Percentiles rank a stretch among this genome's conserved stretches.
Conservation (phyloP, 164 flowering plant species). For the Magnolia sinica region DNA sequence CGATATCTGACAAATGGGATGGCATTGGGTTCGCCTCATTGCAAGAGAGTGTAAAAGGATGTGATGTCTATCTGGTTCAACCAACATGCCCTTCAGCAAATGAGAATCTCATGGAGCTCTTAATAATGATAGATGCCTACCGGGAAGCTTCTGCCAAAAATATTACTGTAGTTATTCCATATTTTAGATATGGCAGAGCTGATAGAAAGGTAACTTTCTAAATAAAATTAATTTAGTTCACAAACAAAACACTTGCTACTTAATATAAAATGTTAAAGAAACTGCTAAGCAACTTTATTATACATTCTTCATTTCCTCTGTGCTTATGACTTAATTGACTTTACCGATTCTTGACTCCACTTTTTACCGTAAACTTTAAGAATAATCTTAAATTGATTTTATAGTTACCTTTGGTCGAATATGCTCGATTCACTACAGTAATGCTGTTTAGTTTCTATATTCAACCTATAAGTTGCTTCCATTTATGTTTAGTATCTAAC, state of each 20-base stretch:
- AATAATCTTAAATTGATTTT: neutral
- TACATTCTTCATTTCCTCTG: neutral
- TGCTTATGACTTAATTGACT: neutral
- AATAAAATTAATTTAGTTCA: neutral
- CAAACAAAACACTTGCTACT: neutral
- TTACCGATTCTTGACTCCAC: neutral
- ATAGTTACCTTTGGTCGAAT: neutral
- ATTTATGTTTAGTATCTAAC: no score
- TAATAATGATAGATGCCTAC: constrained; percentile 94
- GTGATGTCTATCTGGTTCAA: constrained; percentile 94
- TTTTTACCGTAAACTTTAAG: neutral
- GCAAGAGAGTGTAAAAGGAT: constrained; percentile 96
- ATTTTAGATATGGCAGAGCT: constrained; percentile 99
- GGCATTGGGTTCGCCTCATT: constrained; percentile 13
- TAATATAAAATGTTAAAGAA: neutral
- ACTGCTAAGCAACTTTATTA: neutral
- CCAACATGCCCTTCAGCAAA: constrained; percentile 97
- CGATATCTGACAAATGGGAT: no score
- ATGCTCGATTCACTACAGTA: neutral
- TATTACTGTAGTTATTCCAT: constrained; percentile 98
- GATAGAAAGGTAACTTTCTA: constrained; percentile 74
- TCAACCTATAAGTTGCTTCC: neutral
- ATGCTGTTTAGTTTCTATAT: neutral
- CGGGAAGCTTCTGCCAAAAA: constrained; percentile 95
- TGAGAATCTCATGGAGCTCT: constrained; percentile 96